Evolutionary conservation across 495 filamentous ascomycete genomes (phyloP).

Genomic region (Thozetella sp.): DNA sequence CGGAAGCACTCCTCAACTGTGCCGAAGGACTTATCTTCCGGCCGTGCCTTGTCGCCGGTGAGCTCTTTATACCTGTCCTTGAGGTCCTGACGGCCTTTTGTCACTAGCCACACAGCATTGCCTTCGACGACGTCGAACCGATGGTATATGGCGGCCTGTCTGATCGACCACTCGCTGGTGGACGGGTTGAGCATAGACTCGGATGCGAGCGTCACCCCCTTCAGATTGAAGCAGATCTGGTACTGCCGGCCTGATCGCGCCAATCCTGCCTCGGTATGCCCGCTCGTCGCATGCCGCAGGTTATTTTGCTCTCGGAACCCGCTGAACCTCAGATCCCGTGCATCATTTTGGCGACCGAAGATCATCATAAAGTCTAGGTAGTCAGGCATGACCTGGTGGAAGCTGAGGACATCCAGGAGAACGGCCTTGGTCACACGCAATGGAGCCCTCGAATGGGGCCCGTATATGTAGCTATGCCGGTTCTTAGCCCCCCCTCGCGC

Average conservation of each 20-base stretch:
- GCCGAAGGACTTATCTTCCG: conserved; percentile 24
- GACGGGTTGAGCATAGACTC: not conserved
- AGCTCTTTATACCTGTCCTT: conserved; percentile 31
- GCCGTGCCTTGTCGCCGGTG: conserved; percentile 24
- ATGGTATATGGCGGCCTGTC: conserved; percentile 43
- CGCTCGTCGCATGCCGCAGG: conserved; percentile 25
- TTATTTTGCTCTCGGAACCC: conserved; percentile 24
- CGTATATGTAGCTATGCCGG: conserved; percentile 30
- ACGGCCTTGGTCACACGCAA: conserved; percentile 27
- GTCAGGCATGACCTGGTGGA: conserved; percentile 45
- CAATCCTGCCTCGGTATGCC: conserved; percentile 11
- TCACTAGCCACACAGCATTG: conserved; percentile 36
- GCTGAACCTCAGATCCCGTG: conserved; percentile 17
- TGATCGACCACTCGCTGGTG: conserved; percentile 37
- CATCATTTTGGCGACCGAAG: conserved; percentile 28
- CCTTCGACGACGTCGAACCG: conserved; percentile 42
- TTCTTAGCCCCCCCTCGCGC: too few relatives aligned
- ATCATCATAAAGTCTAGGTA: conserved; percentile 43
- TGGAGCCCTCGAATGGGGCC: conserved; percentile 14
- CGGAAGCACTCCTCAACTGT: conserved; percentile 26
- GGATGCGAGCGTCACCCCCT: conserved; percentile 22
- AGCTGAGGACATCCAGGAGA: conserved; percentile 34
- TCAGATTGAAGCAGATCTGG: conserved; percentile 43
- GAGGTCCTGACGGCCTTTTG: conserved; percentile 31
- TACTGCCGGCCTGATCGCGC: conserved; percentile 37